Conservation (phyloP, 768 basidiomycete genomes). For the Lactarius psammicola region DNA sequence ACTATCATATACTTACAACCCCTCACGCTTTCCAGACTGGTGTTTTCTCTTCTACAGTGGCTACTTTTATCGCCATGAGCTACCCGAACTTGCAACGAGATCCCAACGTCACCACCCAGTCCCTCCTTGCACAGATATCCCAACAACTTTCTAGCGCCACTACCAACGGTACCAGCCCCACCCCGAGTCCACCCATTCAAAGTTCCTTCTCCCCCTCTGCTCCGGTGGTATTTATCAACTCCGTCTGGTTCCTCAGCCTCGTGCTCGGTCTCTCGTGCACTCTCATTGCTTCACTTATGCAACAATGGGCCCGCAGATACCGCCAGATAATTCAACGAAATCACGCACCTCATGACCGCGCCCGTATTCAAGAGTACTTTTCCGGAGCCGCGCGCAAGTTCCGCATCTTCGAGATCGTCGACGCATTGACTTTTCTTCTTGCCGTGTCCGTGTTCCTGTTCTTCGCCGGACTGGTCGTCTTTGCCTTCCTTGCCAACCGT, state of each 20-base stretch:
- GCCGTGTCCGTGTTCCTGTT: background rate
- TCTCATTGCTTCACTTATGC: background rate
- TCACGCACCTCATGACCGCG: background rate
- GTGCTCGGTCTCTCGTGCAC: background rate
- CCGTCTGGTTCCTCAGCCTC: conserved; percentile 8
- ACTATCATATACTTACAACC: background rate
- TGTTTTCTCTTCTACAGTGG: background rate
- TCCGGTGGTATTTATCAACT: background rate
- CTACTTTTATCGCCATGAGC: background rate
- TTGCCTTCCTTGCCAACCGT: conserved; percentile 1
- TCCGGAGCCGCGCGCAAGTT: conserved; percentile 43
- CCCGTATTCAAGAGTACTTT: conserved; percentile 27
- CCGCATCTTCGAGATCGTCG: conserved; percentile 41
- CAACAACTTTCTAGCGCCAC: background rate
- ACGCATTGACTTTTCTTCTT: conserved; percentile 33
- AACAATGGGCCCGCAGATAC: conserved; percentile 10
- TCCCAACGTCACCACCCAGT: background rate
- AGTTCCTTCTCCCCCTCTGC: background rate
- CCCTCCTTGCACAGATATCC: background rate
- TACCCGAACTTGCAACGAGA: background rate
- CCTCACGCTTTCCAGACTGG: background rate
- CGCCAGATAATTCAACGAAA: background rate
- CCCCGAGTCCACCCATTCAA: background rate
- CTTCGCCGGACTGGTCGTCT: conserved; percentile 7
- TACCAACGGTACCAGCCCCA: background rate